A percentile compares a stretch with the other conserved stretches of the same genome.
phyloP scores from a whole-genome alignment of 192 early-diverging fungal genomes.

The Coemansia sp. region DNA sequence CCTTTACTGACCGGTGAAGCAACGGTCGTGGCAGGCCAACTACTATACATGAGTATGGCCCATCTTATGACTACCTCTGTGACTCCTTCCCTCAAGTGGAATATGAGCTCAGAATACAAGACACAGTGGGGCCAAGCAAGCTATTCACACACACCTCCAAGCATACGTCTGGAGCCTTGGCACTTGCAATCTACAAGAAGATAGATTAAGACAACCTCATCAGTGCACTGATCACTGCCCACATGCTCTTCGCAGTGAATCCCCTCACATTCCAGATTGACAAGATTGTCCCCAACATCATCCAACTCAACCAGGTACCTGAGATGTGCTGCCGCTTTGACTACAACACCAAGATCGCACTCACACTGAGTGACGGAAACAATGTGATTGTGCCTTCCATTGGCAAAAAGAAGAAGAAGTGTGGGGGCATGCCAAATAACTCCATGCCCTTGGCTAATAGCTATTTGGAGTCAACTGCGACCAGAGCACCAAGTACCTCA shows the following conservation, averaged over 20 bases:
- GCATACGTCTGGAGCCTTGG: neutral
- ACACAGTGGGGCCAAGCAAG: neutral
- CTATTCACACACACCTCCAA: neutral
- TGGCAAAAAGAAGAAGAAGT: neutral
- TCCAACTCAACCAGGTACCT: neutral
- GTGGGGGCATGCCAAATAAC: too few relatives aligned
- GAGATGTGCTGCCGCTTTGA: neutral
- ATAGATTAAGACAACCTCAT: neutral
- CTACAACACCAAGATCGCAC: neutral
- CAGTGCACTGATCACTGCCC: neutral
- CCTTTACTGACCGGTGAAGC: too few relatives aligned
- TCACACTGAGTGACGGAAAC: too few relatives aligned
- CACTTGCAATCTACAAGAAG: neutral
- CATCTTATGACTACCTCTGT: too few relatives aligned
- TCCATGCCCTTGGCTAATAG: too few relatives aligned
- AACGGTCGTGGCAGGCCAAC: too few relatives aligned
- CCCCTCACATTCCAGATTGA: neutral
- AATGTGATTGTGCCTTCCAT: neutral
- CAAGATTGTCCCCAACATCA: neutral
- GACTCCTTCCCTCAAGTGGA: neutral
- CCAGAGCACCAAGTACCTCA: too few relatives aligned
- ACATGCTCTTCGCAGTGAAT: neutral
- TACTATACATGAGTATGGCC: too few relatives aligned
- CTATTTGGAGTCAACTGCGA: too few relatives aligned
- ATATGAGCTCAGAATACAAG: neutral